phyloP scores from a whole-genome alignment of 306 rosid genomes.

The Mimosa bimucronata region DNA sequence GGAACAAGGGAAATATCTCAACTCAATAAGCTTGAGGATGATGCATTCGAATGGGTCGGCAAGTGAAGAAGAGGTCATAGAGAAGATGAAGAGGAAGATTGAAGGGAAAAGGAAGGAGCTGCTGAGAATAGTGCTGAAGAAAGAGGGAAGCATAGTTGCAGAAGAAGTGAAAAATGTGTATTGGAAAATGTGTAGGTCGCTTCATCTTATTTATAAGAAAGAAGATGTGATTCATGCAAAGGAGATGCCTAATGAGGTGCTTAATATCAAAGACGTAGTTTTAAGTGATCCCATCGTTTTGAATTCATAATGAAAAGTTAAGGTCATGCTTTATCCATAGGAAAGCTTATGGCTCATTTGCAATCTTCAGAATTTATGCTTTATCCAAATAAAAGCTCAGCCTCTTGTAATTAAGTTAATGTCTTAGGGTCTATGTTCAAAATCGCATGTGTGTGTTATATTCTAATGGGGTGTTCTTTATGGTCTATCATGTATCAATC shows the following conservation, averaged over 20 bases:
- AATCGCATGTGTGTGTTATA: too few relatives aligned
- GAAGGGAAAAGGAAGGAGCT: not conserved
- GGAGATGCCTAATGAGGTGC: not conserved
- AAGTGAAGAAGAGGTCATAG: not conserved
- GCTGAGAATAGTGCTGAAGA: not conserved
- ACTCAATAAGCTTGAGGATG: not conserved
- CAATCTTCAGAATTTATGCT: too few relatives aligned
- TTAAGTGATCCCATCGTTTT: not conserved
- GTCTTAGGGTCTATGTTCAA: too few relatives aligned
- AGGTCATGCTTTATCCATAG: too few relatives aligned
- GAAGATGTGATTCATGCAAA: not conserved
- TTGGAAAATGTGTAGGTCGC: not conserved
- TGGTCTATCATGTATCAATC: too few relatives aligned
- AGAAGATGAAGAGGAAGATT: not conserved
- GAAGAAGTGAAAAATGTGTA: not conserved
- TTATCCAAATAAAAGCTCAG: too few relatives aligned
- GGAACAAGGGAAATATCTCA: conserved; percentile 23
- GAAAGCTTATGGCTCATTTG: too few relatives aligned
- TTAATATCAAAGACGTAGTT: not conserved
- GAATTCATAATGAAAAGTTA: not conserved
- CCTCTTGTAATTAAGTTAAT: too few relatives aligned
- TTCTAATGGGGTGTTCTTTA: too few relatives aligned
- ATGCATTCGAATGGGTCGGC: not conserved
- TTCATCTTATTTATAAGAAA: not conserved
- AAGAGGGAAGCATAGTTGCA: not conserved